phyloP scores from a whole-genome alignment of 306 rosid genomes.

The Sicyos edulis region DNA sequence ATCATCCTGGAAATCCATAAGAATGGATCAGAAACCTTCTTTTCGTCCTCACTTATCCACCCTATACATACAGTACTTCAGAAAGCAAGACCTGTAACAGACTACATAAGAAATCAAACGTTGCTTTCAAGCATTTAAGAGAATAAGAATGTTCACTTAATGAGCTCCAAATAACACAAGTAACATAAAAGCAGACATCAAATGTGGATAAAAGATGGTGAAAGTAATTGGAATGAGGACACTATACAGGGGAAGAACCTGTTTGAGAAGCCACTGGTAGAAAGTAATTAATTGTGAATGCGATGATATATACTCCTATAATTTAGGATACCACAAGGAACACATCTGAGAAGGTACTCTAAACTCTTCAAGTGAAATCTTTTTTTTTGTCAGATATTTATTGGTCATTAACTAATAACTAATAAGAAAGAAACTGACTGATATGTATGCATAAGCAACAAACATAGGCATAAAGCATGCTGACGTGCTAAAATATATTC shows the following conservation, averaged over 20 bases:
- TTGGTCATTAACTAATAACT: background rate
- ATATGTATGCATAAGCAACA: background rate
- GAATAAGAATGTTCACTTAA: background rate
- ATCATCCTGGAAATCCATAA: conserved; percentile 60
- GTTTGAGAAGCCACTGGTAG: background rate
- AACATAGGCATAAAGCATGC: background rate
- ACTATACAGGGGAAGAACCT: background rate
- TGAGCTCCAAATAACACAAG: background rate
- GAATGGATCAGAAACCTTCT: conserved; percentile 25
- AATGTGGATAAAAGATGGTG: conserved; percentile 6
- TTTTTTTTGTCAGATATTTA: background rate
- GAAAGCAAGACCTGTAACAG: background rate
- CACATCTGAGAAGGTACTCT: background rate
- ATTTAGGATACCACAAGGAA: background rate
- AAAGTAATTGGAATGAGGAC: background rate
- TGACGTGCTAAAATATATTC: background rate
- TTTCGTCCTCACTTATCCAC: conserved; percentile 28
- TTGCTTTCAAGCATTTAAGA: background rate
- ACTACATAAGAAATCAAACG: conserved; percentile 17
- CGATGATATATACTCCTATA: background rate
- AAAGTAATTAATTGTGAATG: background rate
- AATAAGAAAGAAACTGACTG: background rate
- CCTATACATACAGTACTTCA: background rate
- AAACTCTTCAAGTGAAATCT: background rate
- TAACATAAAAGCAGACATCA: background rate